Evolutionary conservation across 2,329 filamentous ascomycete genomes (phyloP).

Genomic region (Leptographium galeiforme): DNA sequence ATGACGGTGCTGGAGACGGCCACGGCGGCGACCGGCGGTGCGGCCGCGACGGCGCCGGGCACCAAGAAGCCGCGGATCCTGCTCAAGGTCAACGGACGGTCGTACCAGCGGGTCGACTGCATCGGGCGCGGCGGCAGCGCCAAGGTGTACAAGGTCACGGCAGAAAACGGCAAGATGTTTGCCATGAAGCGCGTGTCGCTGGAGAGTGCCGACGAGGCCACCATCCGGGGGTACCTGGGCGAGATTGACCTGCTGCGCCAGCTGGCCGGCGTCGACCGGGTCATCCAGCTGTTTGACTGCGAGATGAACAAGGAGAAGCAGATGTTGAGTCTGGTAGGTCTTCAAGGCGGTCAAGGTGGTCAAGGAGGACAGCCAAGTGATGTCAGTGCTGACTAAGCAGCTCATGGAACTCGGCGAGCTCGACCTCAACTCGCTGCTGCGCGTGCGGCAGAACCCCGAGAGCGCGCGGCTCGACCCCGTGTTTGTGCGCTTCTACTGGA

Average conservation of each 20-base stretch:
- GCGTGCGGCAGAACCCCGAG: conserved; percentile 56
- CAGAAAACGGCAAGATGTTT: conserved; percentile 91
- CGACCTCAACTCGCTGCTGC: conserved; percentile 78
- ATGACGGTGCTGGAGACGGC: conserved; percentile 94
- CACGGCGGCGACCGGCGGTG: conserved; percentile 68
- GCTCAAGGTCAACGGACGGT: conserved; percentile 78
- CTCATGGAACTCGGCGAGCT: conserved; percentile 97
- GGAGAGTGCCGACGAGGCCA: conserved; percentile 74
- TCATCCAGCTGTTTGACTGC: conserved; percentile 82
- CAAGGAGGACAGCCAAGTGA: too few relatives aligned
- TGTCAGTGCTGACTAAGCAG: conserved; percentile 26
- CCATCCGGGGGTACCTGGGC: conserved; percentile 78
- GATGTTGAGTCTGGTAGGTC: conserved; percentile 72
- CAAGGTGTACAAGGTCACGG: conserved; percentile 91
- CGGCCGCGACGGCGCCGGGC: conserved; percentile 58
- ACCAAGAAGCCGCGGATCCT: conserved; percentile 64
- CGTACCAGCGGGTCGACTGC: conserved; percentile 78
- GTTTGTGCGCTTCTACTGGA: conserved; percentile 97
- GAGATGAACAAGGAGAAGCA: conserved; percentile 90
- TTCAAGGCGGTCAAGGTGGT: too few relatives aligned
- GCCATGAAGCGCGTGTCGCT: conserved; percentile 87
- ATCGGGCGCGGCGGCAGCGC: conserved; percentile 87
- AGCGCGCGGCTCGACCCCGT: conserved; percentile 69
- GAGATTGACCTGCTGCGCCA: conserved; percentile 86
- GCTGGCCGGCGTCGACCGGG: conserved; percentile 71